Evolutionary conservation across 2,329 filamentous ascomycete genomes (phyloP).

Genomic region (Pseudogymnoascus sp.): DNA sequence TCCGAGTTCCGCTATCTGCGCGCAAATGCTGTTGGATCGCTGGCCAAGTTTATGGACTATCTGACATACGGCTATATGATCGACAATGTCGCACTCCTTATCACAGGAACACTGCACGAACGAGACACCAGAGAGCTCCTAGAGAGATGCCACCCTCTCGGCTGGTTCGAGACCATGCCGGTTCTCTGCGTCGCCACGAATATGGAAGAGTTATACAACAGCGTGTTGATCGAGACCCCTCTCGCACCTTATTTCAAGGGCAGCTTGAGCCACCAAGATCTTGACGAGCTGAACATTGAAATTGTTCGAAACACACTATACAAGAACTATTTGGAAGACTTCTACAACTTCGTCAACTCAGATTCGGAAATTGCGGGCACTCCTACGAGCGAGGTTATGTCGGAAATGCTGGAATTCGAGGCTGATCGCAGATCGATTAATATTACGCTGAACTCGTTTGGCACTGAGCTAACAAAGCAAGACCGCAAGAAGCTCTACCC

Average conservation of each 20-base stretch:
- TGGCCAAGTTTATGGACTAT: conserved; percentile 95
- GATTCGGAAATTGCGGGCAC: conserved; percentile 80
- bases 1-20: conserved; percentile 95
- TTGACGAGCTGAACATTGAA: conserved; percentile 98
- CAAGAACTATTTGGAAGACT: conserved; percentile 99
- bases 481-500: conserved; percentile 97
- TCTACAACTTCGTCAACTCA: conserved; percentile 88
- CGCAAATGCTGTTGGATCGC: conserved; percentile 83
- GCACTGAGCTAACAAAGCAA: conserved; percentile 86
- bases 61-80: conserved; percentile 99
- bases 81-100: conserved; percentile 95
- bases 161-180: conserved; percentile 99
- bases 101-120: conserved; percentile 95
- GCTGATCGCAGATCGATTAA: conserved; percentile 96
- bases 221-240: conserved; percentile 91
- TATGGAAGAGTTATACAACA: conserved; percentile 98
- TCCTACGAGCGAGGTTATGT: conserved; percentile 90
- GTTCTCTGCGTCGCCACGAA: conserved; percentile 97
- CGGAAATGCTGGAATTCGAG: conserved; percentile 92
- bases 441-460: conserved; percentile 97
- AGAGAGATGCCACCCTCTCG: conserved; percentile 90
- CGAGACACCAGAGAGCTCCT: conserved; percentile 91
- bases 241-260: conserved; percentile 97
- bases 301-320: conserved; percentile 98
- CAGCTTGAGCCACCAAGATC: conserved; percentile 87